These are phyloP conservation scores for Volvox carteri DNA, from an alignment of 163 green algal genomes.

Conservation along the genomic window DNA sequence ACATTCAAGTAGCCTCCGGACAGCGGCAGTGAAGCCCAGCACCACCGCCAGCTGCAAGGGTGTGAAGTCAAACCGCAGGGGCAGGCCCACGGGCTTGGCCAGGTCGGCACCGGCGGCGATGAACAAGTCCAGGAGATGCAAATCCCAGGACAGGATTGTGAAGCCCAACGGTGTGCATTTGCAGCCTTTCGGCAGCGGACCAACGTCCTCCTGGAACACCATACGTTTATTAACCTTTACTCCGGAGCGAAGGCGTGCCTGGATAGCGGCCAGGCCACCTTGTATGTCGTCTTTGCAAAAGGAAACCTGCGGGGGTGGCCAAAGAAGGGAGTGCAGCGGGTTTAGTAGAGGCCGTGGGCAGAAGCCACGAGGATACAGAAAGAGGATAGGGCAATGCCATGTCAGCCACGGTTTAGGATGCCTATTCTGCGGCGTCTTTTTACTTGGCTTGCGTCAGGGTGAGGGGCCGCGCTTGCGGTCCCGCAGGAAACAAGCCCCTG, in stretches of 20 bases:
- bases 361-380: background rate
- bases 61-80: conserved; percentile 1
- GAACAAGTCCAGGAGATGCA: background rate
- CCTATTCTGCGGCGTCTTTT: too few relatives aligned
- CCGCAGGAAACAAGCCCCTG: too few relatives aligned
- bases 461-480: too few relatives aligned
- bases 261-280: background rate
- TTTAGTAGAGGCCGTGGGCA: background rate
- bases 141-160: background rate
- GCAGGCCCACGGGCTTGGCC: conserved; percentile 20
- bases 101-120: background rate
- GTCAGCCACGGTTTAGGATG: background rate
- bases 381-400: background rate
- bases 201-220: conserved; percentile 9
- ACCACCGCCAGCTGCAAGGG: conserved; percentile 35
- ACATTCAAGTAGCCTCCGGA: background rate
- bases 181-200: conserved; percentile 21
- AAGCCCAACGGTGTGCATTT: conserved; percentile 41
- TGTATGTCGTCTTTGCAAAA: background rate
- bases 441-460: too few relatives aligned
- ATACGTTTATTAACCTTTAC: conserved; percentile 27
- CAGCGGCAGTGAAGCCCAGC: background rate
- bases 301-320: conserved; percentile 11
- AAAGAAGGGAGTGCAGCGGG: background rate
- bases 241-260: background rate